Evolutionary conservation across 352 stramenopile species (phyloP).

Genomic region (Globisporangium polare): DNA sequence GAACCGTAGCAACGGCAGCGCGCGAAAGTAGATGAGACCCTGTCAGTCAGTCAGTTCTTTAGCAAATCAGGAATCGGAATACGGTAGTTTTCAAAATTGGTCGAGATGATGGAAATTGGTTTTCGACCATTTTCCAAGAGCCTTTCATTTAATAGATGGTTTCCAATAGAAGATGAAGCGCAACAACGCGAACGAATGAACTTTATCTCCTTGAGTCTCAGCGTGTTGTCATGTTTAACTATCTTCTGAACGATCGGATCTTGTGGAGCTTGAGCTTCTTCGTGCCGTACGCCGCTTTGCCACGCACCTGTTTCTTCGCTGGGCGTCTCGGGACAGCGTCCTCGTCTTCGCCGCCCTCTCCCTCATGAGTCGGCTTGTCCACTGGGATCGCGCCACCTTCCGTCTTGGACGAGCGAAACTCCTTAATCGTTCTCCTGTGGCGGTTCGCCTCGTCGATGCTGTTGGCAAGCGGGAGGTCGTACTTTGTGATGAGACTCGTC

Average conservation of each 20-base stretch:
- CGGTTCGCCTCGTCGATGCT: conserved; percentile 67
- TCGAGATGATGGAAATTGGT: conserved; percentile 2
- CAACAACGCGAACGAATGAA: background rate
- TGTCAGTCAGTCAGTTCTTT: too few species aligned
- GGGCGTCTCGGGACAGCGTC: background rate
- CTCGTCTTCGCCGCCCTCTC: background rate
- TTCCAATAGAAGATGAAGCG: conserved; percentile 6
- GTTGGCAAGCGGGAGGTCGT: conserved; percentile 56
- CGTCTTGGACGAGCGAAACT: conserved; percentile 28
- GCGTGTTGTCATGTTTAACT: background rate
- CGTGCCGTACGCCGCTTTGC: conserved; percentile 30
- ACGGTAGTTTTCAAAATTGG: background rate
- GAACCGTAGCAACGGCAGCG: conserved; percentile 15
- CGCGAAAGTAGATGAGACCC: conserved; percentile 6
- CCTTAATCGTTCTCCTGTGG: conserved; percentile 48
- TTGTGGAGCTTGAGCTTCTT: conserved; percentile 61
- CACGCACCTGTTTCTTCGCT: conserved; percentile 15
- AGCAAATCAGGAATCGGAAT: too few species aligned
- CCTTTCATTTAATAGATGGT: conserved; percentile 18
- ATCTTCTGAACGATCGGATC: conserved; percentile 29
- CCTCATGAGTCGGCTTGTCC: conserved; percentile 4
- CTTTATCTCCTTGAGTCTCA: background rate
- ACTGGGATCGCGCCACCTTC: conserved; percentile 16
- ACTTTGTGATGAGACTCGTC: conserved; percentile 74
- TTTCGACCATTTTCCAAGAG: background rate